phyloP scores from a whole-genome alignment of 2,329 filamentous ascomycete genomes.

The Zymoseptoria tritici region DNA sequence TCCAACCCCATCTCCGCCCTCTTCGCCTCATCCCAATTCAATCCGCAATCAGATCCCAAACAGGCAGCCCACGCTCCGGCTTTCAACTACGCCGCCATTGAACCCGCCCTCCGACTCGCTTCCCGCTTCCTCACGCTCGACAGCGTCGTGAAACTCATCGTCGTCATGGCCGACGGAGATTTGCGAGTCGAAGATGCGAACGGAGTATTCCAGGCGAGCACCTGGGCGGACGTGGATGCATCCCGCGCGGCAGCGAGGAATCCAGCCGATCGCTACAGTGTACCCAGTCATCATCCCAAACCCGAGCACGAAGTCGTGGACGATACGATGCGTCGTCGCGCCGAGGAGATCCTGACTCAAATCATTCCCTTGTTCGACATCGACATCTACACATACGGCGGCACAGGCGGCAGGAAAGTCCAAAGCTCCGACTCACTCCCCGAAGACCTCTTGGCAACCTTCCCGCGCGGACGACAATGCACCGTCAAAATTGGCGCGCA shows the following conservation, averaged over 20 bases:
- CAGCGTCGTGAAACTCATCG: neutral
- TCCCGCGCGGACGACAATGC: too few relatives aligned
- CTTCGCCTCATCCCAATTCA: conserved; percentile 1
- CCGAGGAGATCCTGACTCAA: neutral
- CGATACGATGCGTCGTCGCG: conserved; percentile 1
- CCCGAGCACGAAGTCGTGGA: neutral
- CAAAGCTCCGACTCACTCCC: too few relatives aligned
- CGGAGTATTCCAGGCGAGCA: neutral
- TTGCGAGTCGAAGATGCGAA: neutral
- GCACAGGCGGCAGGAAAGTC: too few relatives aligned
- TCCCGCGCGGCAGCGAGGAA: neutral
- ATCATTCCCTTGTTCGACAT: too few relatives aligned
- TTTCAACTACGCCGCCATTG: neutral
- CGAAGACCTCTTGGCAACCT: too few relatives aligned
- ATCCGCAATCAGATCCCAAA: neutral
- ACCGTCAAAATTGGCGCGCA: too few relatives aligned
- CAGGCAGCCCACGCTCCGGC: neutral
- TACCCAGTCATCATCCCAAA: neutral
- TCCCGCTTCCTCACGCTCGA: conserved; percentile 2
- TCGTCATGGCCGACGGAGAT: conserved; percentile 3
- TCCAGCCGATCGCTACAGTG: neutral
- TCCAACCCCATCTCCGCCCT: conserved; percentile 1
- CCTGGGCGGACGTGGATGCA: neutral
- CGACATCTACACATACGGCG: too few relatives aligned
- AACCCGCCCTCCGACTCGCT: conserved; percentile 1